Evolutionary conservation across 2,329 filamentous ascomycete genomes (phyloP), one percentile per base, ranked within the genome.

Genomic region (Aspergillus melleus): DNA sequence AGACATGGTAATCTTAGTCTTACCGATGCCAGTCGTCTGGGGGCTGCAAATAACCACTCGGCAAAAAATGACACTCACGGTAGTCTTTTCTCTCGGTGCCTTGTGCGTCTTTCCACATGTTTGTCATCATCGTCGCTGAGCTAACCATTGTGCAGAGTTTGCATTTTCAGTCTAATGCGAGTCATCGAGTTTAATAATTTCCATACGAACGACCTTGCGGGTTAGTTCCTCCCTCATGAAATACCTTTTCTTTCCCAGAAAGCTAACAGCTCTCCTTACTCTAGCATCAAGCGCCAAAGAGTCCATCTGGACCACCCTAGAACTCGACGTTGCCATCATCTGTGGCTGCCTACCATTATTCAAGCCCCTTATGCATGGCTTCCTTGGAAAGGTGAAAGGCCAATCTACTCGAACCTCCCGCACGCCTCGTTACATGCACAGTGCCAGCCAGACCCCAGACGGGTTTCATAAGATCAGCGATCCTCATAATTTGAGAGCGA

Each of bases 231-330:
- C 9, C n/a, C n/a, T 16, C 8, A 29, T n/a, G 2, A 16, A 24
- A 8, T 47, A 5, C 4, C n/a, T n/a, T 0, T 4, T 11, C 12
- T 46, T 12, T 3, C 1, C 5, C 14, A 6, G 36, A 6, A 36
- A 36, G 26, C n/a, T 61, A 6, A 61, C 26, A 0, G 2, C 6
- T 10, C 19, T 14, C 9, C 5, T 3, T 10, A 24, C 11, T 11
- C 20, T 54, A 54, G 64, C 60, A 8, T 64, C 68, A 2, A 73
- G 65, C 10, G 68, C 65, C 2, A 70, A 56, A 36, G 61, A 61
- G 53, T 68, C 57, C 32, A 62, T 62, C 39, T 68, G 63, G 51
- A 70, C 61, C 14, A 66, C 68, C 2, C 55, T 67, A 30, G 65
- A 67, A 54, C 58, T 66, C 12, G 61, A 68, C 19, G 58, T 63